Evolutionary conservation across 163 green algal genomes (phyloP).

Genomic region (Scenedesmus sp.): DNA sequence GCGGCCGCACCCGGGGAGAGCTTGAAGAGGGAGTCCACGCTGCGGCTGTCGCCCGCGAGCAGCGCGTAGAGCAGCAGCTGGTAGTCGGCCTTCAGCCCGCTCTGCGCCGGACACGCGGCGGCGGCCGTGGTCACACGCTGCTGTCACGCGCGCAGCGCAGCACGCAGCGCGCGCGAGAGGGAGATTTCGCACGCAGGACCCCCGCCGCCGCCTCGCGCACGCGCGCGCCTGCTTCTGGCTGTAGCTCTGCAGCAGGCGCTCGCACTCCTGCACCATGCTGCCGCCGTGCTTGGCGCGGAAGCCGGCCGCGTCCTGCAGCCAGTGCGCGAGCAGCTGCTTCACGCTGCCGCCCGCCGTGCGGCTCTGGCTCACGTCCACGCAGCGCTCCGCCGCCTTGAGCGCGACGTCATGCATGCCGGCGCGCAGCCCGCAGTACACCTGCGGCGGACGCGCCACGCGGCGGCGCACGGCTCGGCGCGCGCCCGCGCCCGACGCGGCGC

Average conservation of each 20-base stretch:
- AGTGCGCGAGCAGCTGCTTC: slow-evolving; percentile 60
- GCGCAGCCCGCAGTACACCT: slow-evolving; percentile 84
- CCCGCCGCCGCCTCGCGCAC: too few relatives aligned
- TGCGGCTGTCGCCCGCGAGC: slow-evolving; percentile 63
- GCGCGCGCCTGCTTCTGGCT: slow-evolving; percentile 31
- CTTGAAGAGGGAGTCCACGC: slow-evolving; percentile 50
- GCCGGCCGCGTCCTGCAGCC: slow-evolving; percentile 40
- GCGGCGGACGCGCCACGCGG: slow-evolving; percentile 12
- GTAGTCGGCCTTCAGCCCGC: slow-evolving; percentile 45
- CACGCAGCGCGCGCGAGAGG: too few relatives aligned
- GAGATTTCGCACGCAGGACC: too few relatives aligned
- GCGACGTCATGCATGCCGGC: slow-evolving; percentile 79
- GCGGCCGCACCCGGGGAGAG: slow-evolving; percentile 66
- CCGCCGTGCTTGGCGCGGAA: slow-evolving; percentile 29
- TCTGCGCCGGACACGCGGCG: too few relatives aligned
- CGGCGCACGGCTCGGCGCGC: too few relatives aligned
- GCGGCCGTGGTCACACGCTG: too few relatives aligned
- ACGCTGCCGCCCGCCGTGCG: slow-evolving; percentile 47
- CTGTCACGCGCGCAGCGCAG: too few relatives aligned
- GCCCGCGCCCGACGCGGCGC: background rate
- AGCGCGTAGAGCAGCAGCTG: slow-evolving; percentile 64
- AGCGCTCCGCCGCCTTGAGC: slow-evolving; percentile 61
- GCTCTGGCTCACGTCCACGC: slow-evolving; percentile 41
- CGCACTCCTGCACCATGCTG: slow-evolving; percentile 64
- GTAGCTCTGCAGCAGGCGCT: slow-evolving; percentile 65